Evolutionary conservation across 2,329 filamentous ascomycete genomes (phyloP), one percentile per base, ranked within the genome.

Genomic region (Alternaria gaisen): DNA sequence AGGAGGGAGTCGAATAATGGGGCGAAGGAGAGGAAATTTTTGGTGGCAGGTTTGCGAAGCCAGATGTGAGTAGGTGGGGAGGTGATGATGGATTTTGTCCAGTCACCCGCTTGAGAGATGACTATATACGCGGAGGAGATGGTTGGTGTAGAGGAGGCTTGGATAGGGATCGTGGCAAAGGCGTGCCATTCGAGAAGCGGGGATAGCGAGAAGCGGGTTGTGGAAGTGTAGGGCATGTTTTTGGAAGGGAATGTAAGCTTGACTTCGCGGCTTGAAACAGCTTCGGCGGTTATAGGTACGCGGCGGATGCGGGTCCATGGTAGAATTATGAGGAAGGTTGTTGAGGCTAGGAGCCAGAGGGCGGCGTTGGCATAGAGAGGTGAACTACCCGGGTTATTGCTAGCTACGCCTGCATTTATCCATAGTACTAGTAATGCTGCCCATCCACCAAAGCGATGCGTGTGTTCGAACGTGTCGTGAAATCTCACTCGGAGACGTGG

Each of bases 301-400:
- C 86, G 88, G 56, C 90, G 86, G 22, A 95, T 86, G 63, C 87
- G 85, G 2, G 90, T 74, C 91, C 92, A 96, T 0, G 92, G 91
- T 44, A 90, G 87, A 53, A 90, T 81, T 67, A 94, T 85, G 67
- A 89, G 86, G 48, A 84, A 72, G 1, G 91, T 92, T 41, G 88
- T 88, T 34, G 86, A 73, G 26, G 87, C 68, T 18, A 94, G 82
- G 70, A 92, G 85, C 90, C 91, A 95, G 76, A 94, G 61, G 0
- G 67, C 60, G 0, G 71, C 56, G 22, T 66, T 65, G 1, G 32
- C 34, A 46, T 58, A 53, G 11, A 70, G 54, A 3, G 60, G 46
- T 4, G 34, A 26, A 6, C 48, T 51, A 2, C 20, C 40, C 16
- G 55, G 41, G 43, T 52, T 18, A 18, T 58, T 48, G 24, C 60